Conservation (phyloP, 192 early-diverging fungal species). For the Dissophora globulifera region DNA sequence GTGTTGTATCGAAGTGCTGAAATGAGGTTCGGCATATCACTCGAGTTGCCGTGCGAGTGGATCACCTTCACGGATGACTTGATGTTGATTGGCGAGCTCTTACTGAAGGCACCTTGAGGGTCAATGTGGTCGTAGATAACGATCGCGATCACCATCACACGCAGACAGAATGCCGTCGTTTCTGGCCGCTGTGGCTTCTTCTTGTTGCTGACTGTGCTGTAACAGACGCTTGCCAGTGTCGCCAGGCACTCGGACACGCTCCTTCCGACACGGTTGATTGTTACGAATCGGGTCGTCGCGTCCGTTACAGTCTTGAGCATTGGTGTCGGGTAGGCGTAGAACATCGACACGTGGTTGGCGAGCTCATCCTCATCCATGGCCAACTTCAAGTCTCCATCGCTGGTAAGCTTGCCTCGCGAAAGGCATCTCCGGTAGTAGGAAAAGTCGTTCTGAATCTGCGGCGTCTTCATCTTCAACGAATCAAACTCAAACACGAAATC, state of each 20-base stretch:
- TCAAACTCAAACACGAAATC: conserved; percentile 94
- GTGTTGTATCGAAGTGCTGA: conserved; percentile 82
- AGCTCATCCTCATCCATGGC: conserved; percentile 82
- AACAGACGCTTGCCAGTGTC: conserved; percentile 81
- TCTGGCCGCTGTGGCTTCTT: conserved; percentile 64
- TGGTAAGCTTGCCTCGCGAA: conserved; percentile 75
- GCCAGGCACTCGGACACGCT: conserved; percentile 78
- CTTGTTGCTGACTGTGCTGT: conserved; percentile 79
- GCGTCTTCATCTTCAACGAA: conserved; percentile 86
- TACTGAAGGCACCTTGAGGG: conserved; percentile 80
- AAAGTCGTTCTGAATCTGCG: conserved; percentile 95
- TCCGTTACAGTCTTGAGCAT: conserved; percentile 91
- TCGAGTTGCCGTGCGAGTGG: conserved; percentile 67
- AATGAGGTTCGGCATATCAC: conserved; percentile 67
- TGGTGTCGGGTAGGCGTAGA: conserved; percentile 95
- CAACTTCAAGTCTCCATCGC: conserved; percentile 68
- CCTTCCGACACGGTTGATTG: conserved; percentile 53
- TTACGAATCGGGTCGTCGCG: conserved; percentile 76
- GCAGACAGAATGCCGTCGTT: conserved; percentile 79
- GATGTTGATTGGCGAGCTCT: conserved; percentile 84
- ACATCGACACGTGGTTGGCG: conserved; percentile 94
- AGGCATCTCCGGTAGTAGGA: conserved; percentile 95
- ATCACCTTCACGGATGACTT: conserved; percentile 73
- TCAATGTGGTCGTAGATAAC: conserved; percentile 93
- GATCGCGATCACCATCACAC: conserved; percentile 88